Percentiles rank a stretch among this genome's conserved stretches.
phyloP scores from a whole-genome alignment of 2,329 filamentous ascomycete species.

The Rutstroemia sydowiana region DNA sequence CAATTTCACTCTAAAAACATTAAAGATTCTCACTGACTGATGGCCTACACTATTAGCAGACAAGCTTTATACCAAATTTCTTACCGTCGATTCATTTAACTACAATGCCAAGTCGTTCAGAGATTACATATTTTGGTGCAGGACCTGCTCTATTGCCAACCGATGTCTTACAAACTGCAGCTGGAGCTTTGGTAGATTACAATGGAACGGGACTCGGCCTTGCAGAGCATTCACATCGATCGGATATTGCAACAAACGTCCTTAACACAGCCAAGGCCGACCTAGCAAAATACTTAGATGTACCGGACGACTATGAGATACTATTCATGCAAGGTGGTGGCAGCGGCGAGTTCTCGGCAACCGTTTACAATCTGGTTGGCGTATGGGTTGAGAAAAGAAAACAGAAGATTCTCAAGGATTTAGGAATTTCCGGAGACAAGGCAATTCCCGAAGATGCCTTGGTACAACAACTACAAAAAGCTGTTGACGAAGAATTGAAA shows the following conservation, averaged over 20 bases:
- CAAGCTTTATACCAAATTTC: not conserved
- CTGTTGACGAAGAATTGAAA: conserved; percentile 64
- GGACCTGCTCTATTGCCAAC: conserved; percentile 85
- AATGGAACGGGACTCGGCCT: conserved; percentile 75
- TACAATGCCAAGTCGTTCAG: conserved; percentile 8
- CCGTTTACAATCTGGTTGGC: conserved; percentile 75
- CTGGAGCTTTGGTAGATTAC: conserved; percentile 74
- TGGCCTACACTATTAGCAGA: not conserved
- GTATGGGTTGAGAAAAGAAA: conserved; percentile 71
- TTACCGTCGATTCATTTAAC: not conserved
- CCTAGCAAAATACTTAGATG: conserved; percentile 66
- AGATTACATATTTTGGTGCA: conserved; percentile 82
- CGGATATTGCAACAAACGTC: conserved; percentile 67
- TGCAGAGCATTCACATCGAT: conserved; percentile 86
- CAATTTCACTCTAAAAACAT: too few species aligned
- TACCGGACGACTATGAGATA: conserved; percentile 81
- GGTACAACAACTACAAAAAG: conserved; percentile 51
- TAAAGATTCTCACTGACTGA: not conserved
- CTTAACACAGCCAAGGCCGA: conserved; percentile 71
- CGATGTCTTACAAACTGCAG: conserved; percentile 67
- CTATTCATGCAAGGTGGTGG: conserved; percentile 85
- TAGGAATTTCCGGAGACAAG: conserved; percentile 39
- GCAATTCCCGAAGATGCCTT: conserved; percentile 46
- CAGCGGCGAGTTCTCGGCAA: conserved; percentile 76
- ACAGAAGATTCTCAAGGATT: conserved; percentile 48